Base-by-base conservation (phyloP, 768 basidiomycete genomes). In the Aureoboletus auriporus region DNA sequence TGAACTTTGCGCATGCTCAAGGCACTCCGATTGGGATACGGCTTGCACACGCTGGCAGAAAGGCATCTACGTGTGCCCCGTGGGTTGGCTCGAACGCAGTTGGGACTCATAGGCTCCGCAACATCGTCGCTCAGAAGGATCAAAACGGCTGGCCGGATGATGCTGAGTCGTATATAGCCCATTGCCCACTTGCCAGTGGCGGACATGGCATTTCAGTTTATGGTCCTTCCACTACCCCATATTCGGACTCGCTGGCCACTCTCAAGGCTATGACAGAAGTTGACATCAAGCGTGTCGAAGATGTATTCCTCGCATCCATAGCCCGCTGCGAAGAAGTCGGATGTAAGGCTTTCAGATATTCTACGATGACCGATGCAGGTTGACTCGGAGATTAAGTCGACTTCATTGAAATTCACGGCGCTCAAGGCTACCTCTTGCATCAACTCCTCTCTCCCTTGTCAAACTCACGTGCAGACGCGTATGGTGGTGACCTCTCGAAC, bases 21-120 rank as follows among this genome's bases (percentile, higher is more conserved):
- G 83, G 80, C 8, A 77, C 83, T 1, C 73, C 76, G 41, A 82
- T 93, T 26, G 91, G 86, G 1, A 74, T 93, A 29, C 91, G 93
- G 61, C 78, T 93, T 16, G 79, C 81, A 0, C 89, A 93, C 62
- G 86, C 84, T 5, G 77, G 78, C 10, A 69, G 77, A 30, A 93
- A 94, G 62, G 83, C 85, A 0, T 83, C 80, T 8, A 84, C 80
- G 0, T 71, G 76, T 44, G 75, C 87, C 1, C 84, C 86, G 2
- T 91, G 84, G 85, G 74, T 86, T 26, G 72, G 66, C 47, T 47
- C 61, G 8, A 70, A 66, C 39, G 67, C 63, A 11, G 60, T 64
- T 11, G 62, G 70, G 57, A 62, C 70, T 30, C 46, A 70, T 52
- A 42, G 45, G 45, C 41, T 61, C 14, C 58, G 62, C 5, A 62